Conservation (phyloP, 345 rosid genomes). For the Rubroshorea leprosula region DNA sequence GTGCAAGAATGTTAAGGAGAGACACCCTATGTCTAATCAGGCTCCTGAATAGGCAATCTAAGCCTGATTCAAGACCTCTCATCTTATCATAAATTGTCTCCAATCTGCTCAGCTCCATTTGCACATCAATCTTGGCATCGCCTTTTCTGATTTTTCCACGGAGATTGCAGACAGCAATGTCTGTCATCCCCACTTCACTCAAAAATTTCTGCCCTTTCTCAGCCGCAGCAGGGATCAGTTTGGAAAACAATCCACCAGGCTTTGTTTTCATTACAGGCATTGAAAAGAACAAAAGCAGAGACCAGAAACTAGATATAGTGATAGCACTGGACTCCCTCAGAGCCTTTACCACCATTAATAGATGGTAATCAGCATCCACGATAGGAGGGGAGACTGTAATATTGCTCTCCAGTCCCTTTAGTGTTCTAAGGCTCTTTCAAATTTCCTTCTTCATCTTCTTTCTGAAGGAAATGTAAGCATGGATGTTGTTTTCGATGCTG, state of each 20-base stretch:
- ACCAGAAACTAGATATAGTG: slow-evolving; percentile 30
- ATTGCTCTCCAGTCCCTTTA: slow-evolving; percentile 36
- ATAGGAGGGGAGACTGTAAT: slow-evolving; percentile 1
- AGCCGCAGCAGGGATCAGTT: slow-evolving; percentile 25
- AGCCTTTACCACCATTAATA: slow-evolving; percentile 18
- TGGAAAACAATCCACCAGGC: slow-evolving; percentile 39
- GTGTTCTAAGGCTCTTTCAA: slow-evolving; percentile 28
- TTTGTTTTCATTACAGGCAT: slow-evolving; percentile 18
- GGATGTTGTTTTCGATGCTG: slow-evolving; percentile 29
- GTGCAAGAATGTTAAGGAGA: slow-evolving; percentile 28
- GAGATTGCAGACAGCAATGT: slow-evolving; percentile 20
- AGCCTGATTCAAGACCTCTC: slow-evolving; percentile 27
- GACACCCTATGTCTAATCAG: slow-evolving; percentile 39
- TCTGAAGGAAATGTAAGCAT: slow-evolving; percentile 49
- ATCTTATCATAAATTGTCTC: slow-evolving; percentile 28
- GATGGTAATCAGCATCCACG: slow-evolving; percentile 17
- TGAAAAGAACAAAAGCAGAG: slow-evolving; percentile 40
- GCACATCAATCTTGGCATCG: slow-evolving; percentile 23
- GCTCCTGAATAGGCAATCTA: slow-evolving; percentile 34
- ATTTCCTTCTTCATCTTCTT: slow-evolving; percentile 48
- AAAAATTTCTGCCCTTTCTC: slow-evolving; percentile 24
- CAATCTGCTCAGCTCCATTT: slow-evolving; percentile 25
- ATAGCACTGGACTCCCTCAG: slow-evolving; percentile 35
- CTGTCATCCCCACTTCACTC: slow-evolving; percentile 39
- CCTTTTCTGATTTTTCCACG: slow-evolving; percentile 14